These are phyloP conservation scores for Euphrasia arctica DNA, from an alignment of 305 asterid genomes.

Conservation along the genomic window DNA sequence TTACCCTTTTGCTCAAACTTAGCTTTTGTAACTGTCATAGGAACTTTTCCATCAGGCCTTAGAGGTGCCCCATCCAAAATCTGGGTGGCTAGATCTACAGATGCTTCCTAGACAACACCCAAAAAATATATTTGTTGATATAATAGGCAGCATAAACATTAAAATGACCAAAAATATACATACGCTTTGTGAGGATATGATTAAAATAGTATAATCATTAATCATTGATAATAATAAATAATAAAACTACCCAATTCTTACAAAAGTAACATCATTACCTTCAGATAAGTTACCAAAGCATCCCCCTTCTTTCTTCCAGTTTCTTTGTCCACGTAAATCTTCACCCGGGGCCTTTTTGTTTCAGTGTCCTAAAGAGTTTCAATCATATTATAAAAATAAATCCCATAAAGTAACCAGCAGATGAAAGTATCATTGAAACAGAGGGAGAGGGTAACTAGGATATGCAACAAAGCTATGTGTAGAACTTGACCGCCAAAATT, in stretches of 20 bases:
- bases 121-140: constrained; percentile 10
- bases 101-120: constrained; percentile 64
- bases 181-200: constrained; percentile 7
- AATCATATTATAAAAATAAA: constrained; percentile 21
- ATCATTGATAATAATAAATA: neutral
- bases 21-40: constrained; percentile 81
- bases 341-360: constrained; percentile 85
- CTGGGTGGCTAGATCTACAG: constrained; percentile 82
- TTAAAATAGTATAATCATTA: neutral
- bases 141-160: constrained; percentile 21
- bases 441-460: constrained; percentile 8
- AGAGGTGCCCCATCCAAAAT: constrained; percentile 87
- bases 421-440: constrained; percentile 12
- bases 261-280: constrained; percentile 51
- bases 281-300: constrained; percentile 85
- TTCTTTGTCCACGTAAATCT: constrained; percentile 81
- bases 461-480: constrained; percentile 1
- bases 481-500: constrained; percentile 19
- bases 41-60: constrained; percentile 66
- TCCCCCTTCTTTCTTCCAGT: constrained; percentile 90
- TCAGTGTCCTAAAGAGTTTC: constrained; percentile 70
- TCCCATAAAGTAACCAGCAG: neutral
- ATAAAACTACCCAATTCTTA: constrained; percentile 13
- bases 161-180: constrained; percentile 13
- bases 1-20: constrained; percentile 94